phyloP scores from a whole-genome alignment of 2,329 filamentous ascomycete species.

The Xylariaceae sp. region DNA sequence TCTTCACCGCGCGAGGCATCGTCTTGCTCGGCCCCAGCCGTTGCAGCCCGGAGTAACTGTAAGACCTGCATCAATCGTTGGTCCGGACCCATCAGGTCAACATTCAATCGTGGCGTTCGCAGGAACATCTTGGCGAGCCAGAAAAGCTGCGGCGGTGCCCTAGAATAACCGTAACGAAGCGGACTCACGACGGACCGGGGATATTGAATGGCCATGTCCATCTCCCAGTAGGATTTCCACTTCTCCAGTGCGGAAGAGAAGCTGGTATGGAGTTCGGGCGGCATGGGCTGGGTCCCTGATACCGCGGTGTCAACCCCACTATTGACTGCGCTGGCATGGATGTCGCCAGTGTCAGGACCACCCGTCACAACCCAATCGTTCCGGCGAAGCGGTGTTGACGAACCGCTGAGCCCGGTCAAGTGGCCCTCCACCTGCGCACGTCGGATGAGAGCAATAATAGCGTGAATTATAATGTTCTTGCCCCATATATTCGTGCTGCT shows the following conservation, averaged over 20 bases:
- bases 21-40: constrained; percentile 56
- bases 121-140: constrained; percentile 64
- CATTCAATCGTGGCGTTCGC: constrained; percentile 48
- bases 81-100: constrained; percentile 53
- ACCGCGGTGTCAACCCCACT: constrained; percentile 44
- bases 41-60: constrained; percentile 53
- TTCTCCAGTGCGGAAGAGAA: constrained; percentile 58
- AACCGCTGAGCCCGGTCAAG: constrained; percentile 33
- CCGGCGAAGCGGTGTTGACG: constrained; percentile 52
- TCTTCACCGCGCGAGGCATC: constrained; percentile 61
- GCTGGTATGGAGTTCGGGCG: constrained; percentile 43
- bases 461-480: constrained; percentile 69
- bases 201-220: constrained; percentile 63
- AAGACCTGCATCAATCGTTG: constrained; percentile 56
- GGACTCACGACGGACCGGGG: constrained; percentile 48
- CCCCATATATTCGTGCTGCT: constrained; percentile 65
- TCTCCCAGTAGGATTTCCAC: constrained; percentile 68
- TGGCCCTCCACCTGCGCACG: constrained; percentile 39
- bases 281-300: constrained; percentile 35
- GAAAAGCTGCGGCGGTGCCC: constrained; percentile 68
- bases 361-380: constrained; percentile 50
- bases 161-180: constrained; percentile 61
- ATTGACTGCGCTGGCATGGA: constrained; percentile 39
- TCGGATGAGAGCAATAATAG: constrained; percentile 56
- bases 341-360: constrained; percentile 38